A percentile compares a stretch with the other conserved stretches of the same genome.
phyloP scores from a whole-genome alignment of 108 stramenopile species.

The Discostella pseudostelligera region DNA sequence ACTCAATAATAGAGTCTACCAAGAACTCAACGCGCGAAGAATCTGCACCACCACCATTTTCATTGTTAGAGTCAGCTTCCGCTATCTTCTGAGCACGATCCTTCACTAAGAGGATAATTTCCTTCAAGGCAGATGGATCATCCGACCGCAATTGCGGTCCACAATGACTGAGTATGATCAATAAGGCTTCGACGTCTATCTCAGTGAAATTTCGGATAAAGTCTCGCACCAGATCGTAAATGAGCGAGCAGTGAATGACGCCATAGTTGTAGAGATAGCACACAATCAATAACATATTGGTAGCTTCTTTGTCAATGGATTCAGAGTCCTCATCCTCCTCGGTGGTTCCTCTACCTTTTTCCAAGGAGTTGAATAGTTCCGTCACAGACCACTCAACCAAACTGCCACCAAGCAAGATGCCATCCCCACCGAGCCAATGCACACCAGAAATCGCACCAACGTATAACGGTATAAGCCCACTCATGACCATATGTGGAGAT shows the following conservation, averaged over 20 bases:
- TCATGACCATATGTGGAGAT: constrained; percentile 64
- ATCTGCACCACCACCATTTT: constrained; percentile 24
- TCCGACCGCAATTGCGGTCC: constrained; percentile 88
- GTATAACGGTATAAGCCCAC: constrained; percentile 81
- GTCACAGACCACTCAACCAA: constrained; percentile 63
- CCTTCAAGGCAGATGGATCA: constrained; percentile 90
- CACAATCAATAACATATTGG: constrained; percentile 82
- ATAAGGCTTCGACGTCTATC: constrained; percentile 84
- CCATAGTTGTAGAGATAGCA: constrained; percentile 93
- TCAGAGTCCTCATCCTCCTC: constrained; percentile 22
- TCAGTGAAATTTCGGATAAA: constrained; percentile 81
- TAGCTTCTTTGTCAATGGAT: constrained; percentile 61
- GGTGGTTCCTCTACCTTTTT: constrained; percentile 10
- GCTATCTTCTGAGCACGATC: constrained; percentile 48
- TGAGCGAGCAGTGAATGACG: constrained; percentile 84
- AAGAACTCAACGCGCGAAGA: constrained; percentile 83
- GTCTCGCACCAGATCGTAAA: constrained; percentile 87
- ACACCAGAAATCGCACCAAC: constrained; percentile 71
- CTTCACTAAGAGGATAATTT: constrained; percentile 88
- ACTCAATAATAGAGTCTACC: constrained; percentile 87
- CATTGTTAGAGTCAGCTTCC: constrained; percentile 1
- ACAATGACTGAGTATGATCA: constrained; percentile 83
- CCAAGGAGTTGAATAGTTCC: constrained; percentile 40
- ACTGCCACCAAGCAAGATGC: constrained; percentile 70
- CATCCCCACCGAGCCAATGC: constrained; percentile 80